Evolutionary conservation across 257 asterid genomes (phyloP).

Genomic region (Capsicum chinense): DNA sequence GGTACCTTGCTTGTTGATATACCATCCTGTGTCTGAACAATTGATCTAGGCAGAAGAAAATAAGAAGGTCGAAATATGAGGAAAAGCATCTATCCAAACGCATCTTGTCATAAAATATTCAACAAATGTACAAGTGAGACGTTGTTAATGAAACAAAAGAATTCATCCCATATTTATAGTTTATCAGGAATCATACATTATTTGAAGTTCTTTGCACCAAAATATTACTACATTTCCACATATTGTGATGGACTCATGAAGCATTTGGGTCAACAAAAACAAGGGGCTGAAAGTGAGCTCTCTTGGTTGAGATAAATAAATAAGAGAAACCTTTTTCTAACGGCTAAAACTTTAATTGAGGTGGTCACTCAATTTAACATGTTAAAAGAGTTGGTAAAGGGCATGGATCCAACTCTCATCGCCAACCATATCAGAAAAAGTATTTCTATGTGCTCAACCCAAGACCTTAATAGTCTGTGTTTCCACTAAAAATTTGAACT

Average conservation of each 20-base stretch:
- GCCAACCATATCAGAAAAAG: background rate
- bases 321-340: background rate
- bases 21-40: constrained; percentile 31
- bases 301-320: constrained; percentile 21
- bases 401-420: background rate
- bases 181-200: background rate
- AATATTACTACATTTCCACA: background rate
- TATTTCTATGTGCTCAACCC: background rate
- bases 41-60: constrained; percentile 35
- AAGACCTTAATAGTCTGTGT: background rate
- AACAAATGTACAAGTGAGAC: background rate
- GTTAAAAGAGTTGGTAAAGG: background rate
- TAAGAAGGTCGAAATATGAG: background rate
- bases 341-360: background rate
- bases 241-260: background rate
- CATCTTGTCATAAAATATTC: background rate
- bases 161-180: background rate
- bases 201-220: background rate
- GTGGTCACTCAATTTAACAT: constrained; percentile 14
- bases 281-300: background rate
- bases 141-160: constrained; percentile 2
- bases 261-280: background rate
- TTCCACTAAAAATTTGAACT: background rate
- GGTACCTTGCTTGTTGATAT: constrained; percentile 38
- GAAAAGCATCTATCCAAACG: background rate